Evolutionary conservation across 768 basidiomycete genomes (phyloP).

Genomic region (Lentinula boryana): DNA sequence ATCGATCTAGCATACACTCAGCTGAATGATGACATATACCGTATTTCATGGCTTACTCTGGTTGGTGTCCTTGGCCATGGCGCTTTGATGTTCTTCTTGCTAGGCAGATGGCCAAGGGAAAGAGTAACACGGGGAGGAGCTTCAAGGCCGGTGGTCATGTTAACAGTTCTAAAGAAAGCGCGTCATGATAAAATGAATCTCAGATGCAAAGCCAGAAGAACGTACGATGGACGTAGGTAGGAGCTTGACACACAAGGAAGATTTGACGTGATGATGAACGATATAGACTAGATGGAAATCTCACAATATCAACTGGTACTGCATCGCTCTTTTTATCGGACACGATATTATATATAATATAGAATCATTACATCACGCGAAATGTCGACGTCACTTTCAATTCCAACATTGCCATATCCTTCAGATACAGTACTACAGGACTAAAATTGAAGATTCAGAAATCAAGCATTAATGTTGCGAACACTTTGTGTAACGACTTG

Average conservation of each 20-base stretch:
- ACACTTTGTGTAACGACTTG: too few relatives aligned
- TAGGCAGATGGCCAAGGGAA: constrained; percentile 68
- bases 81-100: constrained; percentile 65
- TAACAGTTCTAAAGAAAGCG: neutral
- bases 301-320: neutral
- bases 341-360: neutral
- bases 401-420: too few relatives aligned
- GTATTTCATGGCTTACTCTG: constrained; percentile 31
- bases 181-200: neutral
- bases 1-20: constrained; percentile 44
- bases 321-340: neutral
- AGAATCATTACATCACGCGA: neutral
- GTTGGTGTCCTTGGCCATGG: constrained; percentile 74
- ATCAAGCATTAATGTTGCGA: too few relatives aligned
- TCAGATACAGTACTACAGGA: too few relatives aligned
- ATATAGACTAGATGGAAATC: neutral
- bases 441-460: too few relatives aligned
- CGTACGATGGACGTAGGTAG: neutral
- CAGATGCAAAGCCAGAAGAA: neutral
- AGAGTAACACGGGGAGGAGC: constrained; percentile 55
- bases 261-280: neutral
- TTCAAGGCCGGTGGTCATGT: neutral
- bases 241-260: neutral
- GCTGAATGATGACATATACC: neutral
- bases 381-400: neutral